Evolutionary conservation across 164 flowering plant species (phyloP).

Genomic region (Vitis labrusca): DNA sequence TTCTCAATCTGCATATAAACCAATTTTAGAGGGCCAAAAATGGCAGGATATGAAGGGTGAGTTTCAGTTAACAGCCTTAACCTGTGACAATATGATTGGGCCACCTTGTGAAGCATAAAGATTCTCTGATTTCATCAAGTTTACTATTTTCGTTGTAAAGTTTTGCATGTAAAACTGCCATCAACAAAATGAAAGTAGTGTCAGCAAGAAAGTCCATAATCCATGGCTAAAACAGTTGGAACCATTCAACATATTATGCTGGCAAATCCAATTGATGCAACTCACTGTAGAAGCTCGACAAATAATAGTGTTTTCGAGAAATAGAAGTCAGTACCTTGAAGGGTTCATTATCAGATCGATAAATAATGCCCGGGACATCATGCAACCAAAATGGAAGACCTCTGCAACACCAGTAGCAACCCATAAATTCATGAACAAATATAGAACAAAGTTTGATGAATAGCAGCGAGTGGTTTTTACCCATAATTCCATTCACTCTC

Average conservation of each 20-base stretch:
- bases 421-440: background rate
- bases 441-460: too few species aligned
- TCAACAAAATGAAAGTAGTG: background rate
- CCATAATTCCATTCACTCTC: slow-evolving; percentile 57
- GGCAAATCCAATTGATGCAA: too few species aligned
- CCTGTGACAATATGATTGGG: slow-evolving; percentile 94
- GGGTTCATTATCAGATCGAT: slow-evolving; percentile 73
- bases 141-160: slow-evolving; percentile 64
- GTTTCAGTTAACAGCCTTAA: slow-evolving; percentile 8
- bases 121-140: slow-evolving; percentile 65
- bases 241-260: too few species aligned
- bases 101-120: slow-evolving; percentile 97
- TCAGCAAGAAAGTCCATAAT: background rate
- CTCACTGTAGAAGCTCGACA: too few species aligned
- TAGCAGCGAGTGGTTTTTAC: slow-evolving; percentile 15
- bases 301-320: background rate
- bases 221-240: too few species aligned
- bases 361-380: slow-evolving; percentile 68
- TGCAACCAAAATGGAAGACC: slow-evolving; percentile 89
- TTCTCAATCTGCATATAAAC: slow-evolving; percentile 64
- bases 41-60: background rate
- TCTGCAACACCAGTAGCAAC: slow-evolving; percentile 37
- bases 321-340: slow-evolving; percentile 57
- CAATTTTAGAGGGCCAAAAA: background rate
- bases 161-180: slow-evolving; percentile 70